Percentiles rank a stretch among this genome's conserved stretches.
Conservation (phyloP, 805 yeast species). For the Yamadazyma kitorensis region DNA sequence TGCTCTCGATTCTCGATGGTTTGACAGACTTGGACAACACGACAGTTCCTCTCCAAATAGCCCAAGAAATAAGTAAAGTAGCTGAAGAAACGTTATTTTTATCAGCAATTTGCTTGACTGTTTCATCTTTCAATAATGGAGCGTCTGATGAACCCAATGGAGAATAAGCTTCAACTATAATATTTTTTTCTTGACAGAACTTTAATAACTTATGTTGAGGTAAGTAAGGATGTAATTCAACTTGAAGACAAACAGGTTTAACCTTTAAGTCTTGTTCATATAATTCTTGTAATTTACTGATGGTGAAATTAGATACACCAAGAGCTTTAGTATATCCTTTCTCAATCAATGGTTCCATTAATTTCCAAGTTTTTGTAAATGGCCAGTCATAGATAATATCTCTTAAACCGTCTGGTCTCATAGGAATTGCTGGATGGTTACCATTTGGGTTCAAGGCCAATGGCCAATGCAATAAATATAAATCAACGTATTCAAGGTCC, state of each 20-base stretch:
- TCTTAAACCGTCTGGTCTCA: slow-evolving; percentile 33
- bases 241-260: slow-evolving; percentile 32
- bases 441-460: slow-evolving; percentile 39
- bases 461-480: slow-evolving; percentile 85
- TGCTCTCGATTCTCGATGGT: slow-evolving; percentile 28
- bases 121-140: slow-evolving; percentile 48
- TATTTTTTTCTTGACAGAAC: slow-evolving; percentile 52
- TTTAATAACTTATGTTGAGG: slow-evolving; percentile 61
- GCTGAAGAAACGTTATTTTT: slow-evolving; percentile 46
- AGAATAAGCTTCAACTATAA: slow-evolving; percentile 72
- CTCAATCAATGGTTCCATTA: slow-evolving; percentile 56
- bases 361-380: slow-evolving; percentile 52
- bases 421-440: slow-evolving; percentile 31
- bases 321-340: slow-evolving; percentile 59
- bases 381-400: slow-evolving; percentile 30
- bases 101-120: slow-evolving; percentile 43
- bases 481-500: slow-evolving; percentile 72
- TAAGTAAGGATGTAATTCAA: slow-evolving; percentile 41
- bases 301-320: slow-evolving; percentile 75
- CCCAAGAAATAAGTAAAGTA: slow-evolving; percentile 60
- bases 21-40: slow-evolving; percentile 41
- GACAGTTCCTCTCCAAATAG: slow-evolving; percentile 53
- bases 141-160: slow-evolving; percentile 66
- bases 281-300: slow-evolving; percentile 41
- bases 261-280: slow-evolving; percentile 23